phyloP scores from a whole-genome alignment of 106 monocot species.

The Narthecium ossifragum region DNA sequence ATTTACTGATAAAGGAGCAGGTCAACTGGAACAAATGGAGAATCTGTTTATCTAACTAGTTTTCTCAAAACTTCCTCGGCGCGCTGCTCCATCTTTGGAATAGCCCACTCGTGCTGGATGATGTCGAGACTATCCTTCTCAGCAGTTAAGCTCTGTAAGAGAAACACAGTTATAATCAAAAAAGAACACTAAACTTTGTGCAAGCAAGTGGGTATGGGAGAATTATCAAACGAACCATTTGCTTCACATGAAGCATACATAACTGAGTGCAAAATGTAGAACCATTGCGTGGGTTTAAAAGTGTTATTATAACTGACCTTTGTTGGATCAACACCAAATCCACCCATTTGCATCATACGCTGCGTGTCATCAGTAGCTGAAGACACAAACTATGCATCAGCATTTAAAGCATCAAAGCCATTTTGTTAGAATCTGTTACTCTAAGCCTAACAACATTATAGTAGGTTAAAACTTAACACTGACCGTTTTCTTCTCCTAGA shows the following conservation, averaged over 20 bases:
- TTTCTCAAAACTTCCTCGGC: constrained; percentile 51
- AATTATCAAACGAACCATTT: too few species aligned
- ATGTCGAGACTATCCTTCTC: constrained; percentile 77
- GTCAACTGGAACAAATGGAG: too few species aligned
- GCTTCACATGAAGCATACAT: too few species aligned
- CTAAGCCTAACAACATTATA: too few species aligned
- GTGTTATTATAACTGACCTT: too few species aligned
- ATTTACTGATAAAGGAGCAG: too few species aligned
- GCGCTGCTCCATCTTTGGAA: constrained; percentile 49
- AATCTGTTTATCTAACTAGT: constrained; percentile 18
- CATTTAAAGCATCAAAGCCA: too few species aligned
- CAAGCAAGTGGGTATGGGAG: too few species aligned
- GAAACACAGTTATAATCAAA: background rate
- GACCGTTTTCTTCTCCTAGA: constrained; percentile 97
- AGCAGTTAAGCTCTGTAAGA: constrained; percentile 45
- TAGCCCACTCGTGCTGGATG: constrained; percentile 66
- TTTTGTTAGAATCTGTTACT: too few species aligned
- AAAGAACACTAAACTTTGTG: constrained; percentile 2
- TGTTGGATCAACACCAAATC: constrained; percentile 83
- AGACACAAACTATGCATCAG: too few species aligned
- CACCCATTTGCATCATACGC: constrained; percentile 98
- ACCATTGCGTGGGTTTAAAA: too few species aligned
- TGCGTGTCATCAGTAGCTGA: constrained; percentile 94
- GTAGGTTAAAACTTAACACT: constrained; percentile 8
- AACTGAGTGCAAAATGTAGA: too few species aligned